Evolutionary conservation across 1,139 yeast genomes (phyloP), one percentile per base, ranked within the genome.

Genomic region (Ogataea hybrid): DNA sequence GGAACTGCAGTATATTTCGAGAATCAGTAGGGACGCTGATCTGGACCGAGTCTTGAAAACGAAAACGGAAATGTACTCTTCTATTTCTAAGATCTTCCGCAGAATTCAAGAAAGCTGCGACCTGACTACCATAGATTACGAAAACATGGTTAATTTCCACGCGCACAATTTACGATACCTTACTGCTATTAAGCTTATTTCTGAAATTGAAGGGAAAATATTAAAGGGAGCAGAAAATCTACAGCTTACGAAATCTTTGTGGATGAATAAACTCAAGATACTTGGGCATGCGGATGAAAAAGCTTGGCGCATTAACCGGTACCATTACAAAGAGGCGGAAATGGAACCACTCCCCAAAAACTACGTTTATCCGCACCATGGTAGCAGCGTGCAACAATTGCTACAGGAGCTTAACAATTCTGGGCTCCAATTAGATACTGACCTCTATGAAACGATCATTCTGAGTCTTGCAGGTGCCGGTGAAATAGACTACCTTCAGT

Each of bases 201-300:
- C 48, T 4, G 46, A 48, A 16, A 21, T 52, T 6, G 63, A 58
- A 33, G 31, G 42, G 3, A 43, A 42, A 16, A 37, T 43, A 8
- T 25, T 25, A 21, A 28, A 37, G 3, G 28, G 35, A 2, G 35
- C 37, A 11, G 17, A 41, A 4, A 35, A 42, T 6, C 37, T 51
- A n/a, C 23, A 39, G 15, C 28, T 58, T 32, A 51, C 59, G 3
- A 58, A 54, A 28, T 32, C 37, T 2, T 32, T 62, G 5, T 57
- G 63, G 60, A 41, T 48, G 6, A 35, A 41, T n/a, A 58, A 59
- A 35, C 37, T 62, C 28, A 47, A 48, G 27, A 37, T 60, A 3
- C 43, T 57, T 35, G 51, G 59, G 5, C 47, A 49, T 17, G 57
- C 59, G 1, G 44, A 43, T 22, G 53, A 52, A 2, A 40, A 47